A percentile compares a stretch with the other conserved stretches of the same genome.
These are phyloP conservation scores for Salix udensis DNA, from an alignment of 345 rosid genomes.

Conservation along the genomic window DNA sequence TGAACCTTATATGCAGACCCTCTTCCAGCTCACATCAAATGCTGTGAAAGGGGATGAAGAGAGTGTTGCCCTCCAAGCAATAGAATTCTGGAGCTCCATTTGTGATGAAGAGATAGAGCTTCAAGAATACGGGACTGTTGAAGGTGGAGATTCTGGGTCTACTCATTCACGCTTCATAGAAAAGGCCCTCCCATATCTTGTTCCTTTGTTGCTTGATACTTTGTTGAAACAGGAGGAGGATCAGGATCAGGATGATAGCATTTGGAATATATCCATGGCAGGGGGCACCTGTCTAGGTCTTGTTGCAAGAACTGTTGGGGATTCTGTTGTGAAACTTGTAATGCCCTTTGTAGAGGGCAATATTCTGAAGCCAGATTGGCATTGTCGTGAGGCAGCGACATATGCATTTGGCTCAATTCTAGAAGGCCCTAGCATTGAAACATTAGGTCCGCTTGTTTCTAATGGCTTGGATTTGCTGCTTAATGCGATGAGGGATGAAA, in stretches of 20 bases:
- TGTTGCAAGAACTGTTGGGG: conserved; percentile 92
- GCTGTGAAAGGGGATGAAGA: conserved; percentile 87
- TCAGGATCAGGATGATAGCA: conserved; percentile 82
- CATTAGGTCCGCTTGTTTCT: conserved; percentile 73
- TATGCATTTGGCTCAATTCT: conserved; percentile 91
- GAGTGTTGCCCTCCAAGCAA: conserved; percentile 86
- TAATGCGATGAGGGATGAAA: conserved; percentile 69
- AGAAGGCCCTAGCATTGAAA: conserved; percentile 78
- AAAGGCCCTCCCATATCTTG: conserved; percentile 74
- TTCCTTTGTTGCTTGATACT: conserved; percentile 79
- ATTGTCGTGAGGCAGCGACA: conserved; percentile 86
- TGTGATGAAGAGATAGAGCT: conserved; percentile 96
- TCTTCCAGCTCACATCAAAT: conserved; percentile 82
- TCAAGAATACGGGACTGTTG: conserved; percentile 65
- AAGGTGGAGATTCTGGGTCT: conserved; percentile 60
- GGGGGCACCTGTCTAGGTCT: conserved; percentile 97
- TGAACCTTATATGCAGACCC: conserved; percentile 78
- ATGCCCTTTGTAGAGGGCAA: conserved; percentile 87
- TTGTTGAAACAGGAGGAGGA: conserved; percentile 91
- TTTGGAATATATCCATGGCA: conserved; percentile 95
- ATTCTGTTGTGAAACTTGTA: conserved; percentile 78
- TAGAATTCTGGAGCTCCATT: conserved; percentile 97
- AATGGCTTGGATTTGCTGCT: conserved; percentile 79
- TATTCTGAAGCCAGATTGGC: conserved; percentile 74
- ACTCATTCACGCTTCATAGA: conserved; percentile 65